Evolutionary conservation across 345 rosid genomes (phyloP).

Genomic region (Brassica juncea): DNA sequence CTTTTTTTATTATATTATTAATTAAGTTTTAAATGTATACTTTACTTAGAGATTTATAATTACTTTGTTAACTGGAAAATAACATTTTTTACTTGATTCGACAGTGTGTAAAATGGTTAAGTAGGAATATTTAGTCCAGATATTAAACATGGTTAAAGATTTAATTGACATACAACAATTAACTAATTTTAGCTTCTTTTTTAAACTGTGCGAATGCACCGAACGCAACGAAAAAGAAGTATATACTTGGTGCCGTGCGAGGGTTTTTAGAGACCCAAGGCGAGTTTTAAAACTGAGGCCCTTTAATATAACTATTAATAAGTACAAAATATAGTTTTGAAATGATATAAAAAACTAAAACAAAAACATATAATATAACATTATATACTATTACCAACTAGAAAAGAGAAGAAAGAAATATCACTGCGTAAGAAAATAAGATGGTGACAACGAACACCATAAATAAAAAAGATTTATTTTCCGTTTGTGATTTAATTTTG

Average conservation of each 20-base stretch:
- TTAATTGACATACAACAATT: neutral
- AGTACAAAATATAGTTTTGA: too few species aligned
- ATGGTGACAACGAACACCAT: too few species aligned
- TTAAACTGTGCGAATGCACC: neutral
- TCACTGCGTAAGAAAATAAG: too few species aligned
- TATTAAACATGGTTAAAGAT: neutral
- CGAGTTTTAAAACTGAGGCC: too few species aligned
- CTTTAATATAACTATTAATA: too few species aligned
- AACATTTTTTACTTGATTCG: neutral
- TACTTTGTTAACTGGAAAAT: neutral
- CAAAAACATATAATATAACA: too few species aligned
- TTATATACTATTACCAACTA: too few species aligned
- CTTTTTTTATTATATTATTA: slow-evolving; percentile 1
- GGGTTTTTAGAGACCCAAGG: too few species aligned
- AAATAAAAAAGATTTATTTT: too few species aligned
- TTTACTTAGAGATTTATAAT: slow-evolving; percentile 5
- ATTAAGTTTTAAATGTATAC: neutral
- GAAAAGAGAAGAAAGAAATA: too few species aligned
- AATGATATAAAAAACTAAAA: too few species aligned
- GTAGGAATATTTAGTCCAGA: neutral
- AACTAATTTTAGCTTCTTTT: neutral
- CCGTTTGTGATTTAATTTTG: too few species aligned
- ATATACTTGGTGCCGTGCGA: neutral
- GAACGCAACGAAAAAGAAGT: neutral
- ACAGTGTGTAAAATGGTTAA: neutral